Evolutionary conservation across 768 basidiomycete species (phyloP).

Genomic region (Suillus spraguei): DNA sequence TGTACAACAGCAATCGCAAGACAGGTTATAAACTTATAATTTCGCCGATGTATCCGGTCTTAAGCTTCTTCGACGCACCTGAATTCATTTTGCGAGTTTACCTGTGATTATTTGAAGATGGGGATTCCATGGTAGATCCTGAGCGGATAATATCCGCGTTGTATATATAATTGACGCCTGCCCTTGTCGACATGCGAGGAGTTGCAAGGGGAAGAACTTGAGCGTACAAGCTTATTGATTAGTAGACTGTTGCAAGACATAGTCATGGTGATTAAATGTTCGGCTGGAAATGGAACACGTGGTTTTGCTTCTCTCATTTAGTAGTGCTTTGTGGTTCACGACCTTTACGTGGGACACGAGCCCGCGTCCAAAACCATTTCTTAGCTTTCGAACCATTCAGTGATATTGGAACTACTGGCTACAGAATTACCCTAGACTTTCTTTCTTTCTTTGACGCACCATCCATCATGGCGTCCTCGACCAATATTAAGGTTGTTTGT

Average conservation of each 20-base stretch:
- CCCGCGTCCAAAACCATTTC: slow-evolving; percentile 14
- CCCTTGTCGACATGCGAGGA: not conserved
- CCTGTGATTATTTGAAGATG: not conserved
- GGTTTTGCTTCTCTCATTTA: slow-evolving; percentile 22
- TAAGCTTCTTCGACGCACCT: not conserved
- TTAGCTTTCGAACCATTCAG: slow-evolving; percentile 4
- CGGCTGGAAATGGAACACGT: slow-evolving; percentile 23
- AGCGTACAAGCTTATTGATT: not conserved
- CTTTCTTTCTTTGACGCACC: slow-evolving; percentile 26
- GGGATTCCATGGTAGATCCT: not conserved
- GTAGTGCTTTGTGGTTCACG: slow-evolving; percentile 7
- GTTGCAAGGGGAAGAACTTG: not conserved
- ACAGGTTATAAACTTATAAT: not conserved
- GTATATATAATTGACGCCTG: not conserved
- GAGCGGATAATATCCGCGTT: not conserved
- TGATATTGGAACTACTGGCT: slow-evolving; percentile 23
- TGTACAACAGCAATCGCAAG: slow-evolving; percentile 26
- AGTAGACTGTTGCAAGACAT: not conserved
- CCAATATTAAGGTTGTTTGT: slow-evolving; percentile 98
- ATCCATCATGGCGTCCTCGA: slow-evolving; percentile 68
- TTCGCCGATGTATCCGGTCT: not conserved
- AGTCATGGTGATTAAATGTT: not conserved
- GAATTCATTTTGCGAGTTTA: not conserved
- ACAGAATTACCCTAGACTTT: slow-evolving; percentile 18
- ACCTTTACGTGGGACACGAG: not conserved